Evolutionary conservation across 2,329 filamentous ascomycete species (phyloP).

Genomic region (Taxawa tesnikishii): DNA sequence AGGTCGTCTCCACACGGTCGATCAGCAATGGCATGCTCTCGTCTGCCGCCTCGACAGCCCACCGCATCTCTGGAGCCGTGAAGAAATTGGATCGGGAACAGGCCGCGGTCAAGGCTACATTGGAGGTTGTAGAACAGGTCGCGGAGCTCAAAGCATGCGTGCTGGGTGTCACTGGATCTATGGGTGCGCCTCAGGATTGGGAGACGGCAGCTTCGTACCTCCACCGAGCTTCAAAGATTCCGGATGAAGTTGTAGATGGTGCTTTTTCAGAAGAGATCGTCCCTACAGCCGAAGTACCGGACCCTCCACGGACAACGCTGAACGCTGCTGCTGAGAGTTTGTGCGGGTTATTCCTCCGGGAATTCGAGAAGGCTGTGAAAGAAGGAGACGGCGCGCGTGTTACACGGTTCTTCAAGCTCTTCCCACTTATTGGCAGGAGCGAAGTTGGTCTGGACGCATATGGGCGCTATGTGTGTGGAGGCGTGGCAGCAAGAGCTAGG

Average conservation of each 20-base stretch:
- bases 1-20: slow-evolving; percentile 68
- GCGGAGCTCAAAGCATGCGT: slow-evolving; percentile 95
- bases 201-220: slow-evolving; percentile 90
- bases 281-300: slow-evolving; percentile 88
- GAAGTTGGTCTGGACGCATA: slow-evolving; percentile 91
- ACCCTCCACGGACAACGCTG: slow-evolving; percentile 76
- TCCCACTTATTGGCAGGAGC: slow-evolving; percentile 80
- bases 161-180: slow-evolving; percentile 83
- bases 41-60: slow-evolving; percentile 72
- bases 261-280: slow-evolving; percentile 86
- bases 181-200: slow-evolving; percentile 98
- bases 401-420: slow-evolving; percentile 95
- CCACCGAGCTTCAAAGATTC: slow-evolving; percentile 68
- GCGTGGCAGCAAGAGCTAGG: slow-evolving; percentile 74
- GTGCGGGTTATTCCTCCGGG: slow-evolving; percentile 78
- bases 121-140: slow-evolving; percentile 89
- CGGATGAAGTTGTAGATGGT: slow-evolving; percentile 66
- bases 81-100: slow-evolving; percentile 85
- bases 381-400: slow-evolving; percentile 83
- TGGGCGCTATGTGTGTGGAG: slow-evolving; percentile 89
- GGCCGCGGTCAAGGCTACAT: slow-evolving; percentile 75
- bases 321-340: slow-evolving; percentile 79
- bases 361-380: slow-evolving; percentile 84
- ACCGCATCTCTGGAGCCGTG: slow-evolving; percentile 74
- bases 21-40: slow-evolving; percentile 89